phyloP scores from a whole-genome alignment of 768 basidiomycete genomes.

The Suillus subaureus region DNA sequence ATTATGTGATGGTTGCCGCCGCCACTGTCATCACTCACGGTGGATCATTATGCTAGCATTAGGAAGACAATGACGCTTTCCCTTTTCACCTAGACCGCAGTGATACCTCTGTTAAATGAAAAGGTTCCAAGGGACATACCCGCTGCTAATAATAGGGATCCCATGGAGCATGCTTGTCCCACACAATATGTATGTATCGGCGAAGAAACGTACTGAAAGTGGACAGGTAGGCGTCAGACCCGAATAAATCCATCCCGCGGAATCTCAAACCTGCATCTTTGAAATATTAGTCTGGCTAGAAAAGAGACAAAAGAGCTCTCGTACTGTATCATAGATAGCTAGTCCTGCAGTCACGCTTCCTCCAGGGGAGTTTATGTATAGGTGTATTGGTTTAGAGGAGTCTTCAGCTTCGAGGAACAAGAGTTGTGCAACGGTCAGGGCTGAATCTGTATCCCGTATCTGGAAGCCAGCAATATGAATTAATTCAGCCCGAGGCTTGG shows the following conservation, averaged over 20 bases:
- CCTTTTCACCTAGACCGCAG: slow-evolving; percentile 63
- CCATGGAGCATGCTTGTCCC: slow-evolving; percentile 96
- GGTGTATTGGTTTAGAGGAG: slow-evolving; percentile 88
- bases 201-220: slow-evolving; percentile 78
- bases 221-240: slow-evolving; percentile 8
- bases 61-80: slow-evolving; percentile 89
- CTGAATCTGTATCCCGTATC: slow-evolving; percentile 91
- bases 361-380: slow-evolving; percentile 97
- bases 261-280: slow-evolving; percentile 71
- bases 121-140: slow-evolving; percentile 39
- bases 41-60: slow-evolving; percentile 99
- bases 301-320: slow-evolving; percentile 24
- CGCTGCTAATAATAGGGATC: slow-evolving; percentile 87
- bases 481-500: slow-evolving; percentile 14
- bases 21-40: slow-evolving; percentile 52
- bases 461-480: slow-evolving; percentile 33
- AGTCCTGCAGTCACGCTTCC: slow-evolving; percentile 95
- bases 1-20: slow-evolving; percentile 9
- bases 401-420: slow-evolving; percentile 97
- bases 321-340: slow-evolving; percentile 96
- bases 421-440: slow-evolving; percentile 87
- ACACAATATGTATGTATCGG: slow-evolving; percentile 97
- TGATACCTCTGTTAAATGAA: slow-evolving; percentile 19
- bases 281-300: slow-evolving; percentile 21
- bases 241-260: slow-evolving; percentile 7